These are phyloP conservation scores for Linum lewisii DNA, from an alignment of 345 rosid species.

Conservation along the genomic window DNA sequence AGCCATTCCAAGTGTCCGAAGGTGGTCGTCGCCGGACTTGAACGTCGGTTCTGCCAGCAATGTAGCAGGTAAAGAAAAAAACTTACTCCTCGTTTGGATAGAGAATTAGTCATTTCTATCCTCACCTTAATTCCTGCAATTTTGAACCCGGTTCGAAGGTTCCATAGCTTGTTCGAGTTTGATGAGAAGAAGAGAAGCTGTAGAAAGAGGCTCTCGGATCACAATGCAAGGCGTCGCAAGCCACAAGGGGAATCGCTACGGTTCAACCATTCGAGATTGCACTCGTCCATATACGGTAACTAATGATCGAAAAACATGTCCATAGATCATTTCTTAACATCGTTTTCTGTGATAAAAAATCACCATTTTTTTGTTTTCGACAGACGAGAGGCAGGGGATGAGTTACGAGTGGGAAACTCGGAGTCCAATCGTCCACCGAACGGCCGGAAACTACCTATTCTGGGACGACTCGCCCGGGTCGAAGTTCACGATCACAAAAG, in stretches of 20 bases:
- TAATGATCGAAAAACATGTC: constrained; percentile 1
- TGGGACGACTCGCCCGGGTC: constrained; percentile 39
- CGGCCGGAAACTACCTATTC: constrained; percentile 26
- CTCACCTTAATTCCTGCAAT: background rate
- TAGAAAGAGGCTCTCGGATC: constrained; percentile 82
- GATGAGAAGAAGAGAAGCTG: constrained; percentile 95
- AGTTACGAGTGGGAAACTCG: constrained; percentile 37
- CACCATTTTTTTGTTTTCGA: constrained; percentile 3
- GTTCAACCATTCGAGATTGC: constrained; percentile 37
- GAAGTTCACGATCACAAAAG: constrained; percentile 42
- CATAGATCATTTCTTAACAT: no score
- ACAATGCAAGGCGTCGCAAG: constrained; percentile 95
- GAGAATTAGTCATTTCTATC: background rate
- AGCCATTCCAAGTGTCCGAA: constrained; percentile 12
- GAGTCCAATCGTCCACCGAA: constrained; percentile 34
- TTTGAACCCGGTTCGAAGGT: constrained; percentile 30
- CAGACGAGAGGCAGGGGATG: constrained; percentile 67
- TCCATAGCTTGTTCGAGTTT: constrained; percentile 76
- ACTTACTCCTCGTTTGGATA: background rate
- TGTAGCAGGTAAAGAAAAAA: constrained; percentile 4
- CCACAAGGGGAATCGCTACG: constrained; percentile 55
- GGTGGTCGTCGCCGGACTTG: constrained; percentile 10
- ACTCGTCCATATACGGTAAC: constrained; percentile 42
- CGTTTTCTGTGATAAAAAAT: constrained; percentile 1
- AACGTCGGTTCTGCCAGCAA: constrained; percentile 19